These are phyloP conservation scores for Avicennia marina DNA, from an alignment of 257 asterid species.

Conservation along the genomic window DNA sequence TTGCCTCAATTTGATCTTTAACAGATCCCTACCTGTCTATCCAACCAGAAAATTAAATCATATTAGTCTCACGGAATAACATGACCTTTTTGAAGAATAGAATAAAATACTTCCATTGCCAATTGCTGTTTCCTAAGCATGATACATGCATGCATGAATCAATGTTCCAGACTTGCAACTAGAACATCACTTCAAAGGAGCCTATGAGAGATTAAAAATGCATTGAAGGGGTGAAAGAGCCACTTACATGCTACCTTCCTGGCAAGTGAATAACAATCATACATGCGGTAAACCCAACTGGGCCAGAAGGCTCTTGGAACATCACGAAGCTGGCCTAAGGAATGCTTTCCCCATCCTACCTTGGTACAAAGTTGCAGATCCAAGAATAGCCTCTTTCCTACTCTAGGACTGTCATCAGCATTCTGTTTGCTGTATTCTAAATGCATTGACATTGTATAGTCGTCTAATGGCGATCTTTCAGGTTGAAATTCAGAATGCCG, in stretches of 20 bases:
- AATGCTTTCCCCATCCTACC: slow-evolving; percentile 38
- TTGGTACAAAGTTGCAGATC: slow-evolving; percentile 27
- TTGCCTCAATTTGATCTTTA: not conserved
- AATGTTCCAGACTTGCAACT: too few relatives aligned
- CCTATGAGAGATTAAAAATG: too few relatives aligned
- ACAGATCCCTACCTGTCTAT: not conserved
- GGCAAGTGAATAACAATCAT: slow-evolving; percentile 82
- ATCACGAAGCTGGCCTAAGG: slow-evolving; percentile 46
- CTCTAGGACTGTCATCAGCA: slow-evolving; percentile 26
- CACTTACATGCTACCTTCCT: slow-evolving; percentile 80
- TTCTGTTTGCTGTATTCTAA: slow-evolving; percentile 27
- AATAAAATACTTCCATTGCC: too few relatives aligned
- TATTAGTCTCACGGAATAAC: too few relatives aligned
- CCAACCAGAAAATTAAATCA: not conserved
- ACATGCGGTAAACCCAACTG: slow-evolving; percentile 86
- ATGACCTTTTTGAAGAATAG: too few relatives aligned
- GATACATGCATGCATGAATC: too few relatives aligned
- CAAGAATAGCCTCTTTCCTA: slow-evolving; percentile 27
- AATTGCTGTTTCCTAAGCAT: too few relatives aligned
- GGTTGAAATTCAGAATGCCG: slow-evolving; percentile 22
- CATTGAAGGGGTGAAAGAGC: slow-evolving; percentile 4
- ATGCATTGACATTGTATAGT: slow-evolving; percentile 29
- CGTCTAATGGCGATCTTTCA: slow-evolving; percentile 36
- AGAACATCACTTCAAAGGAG: too few relatives aligned
- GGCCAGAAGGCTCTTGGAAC: slow-evolving; percentile 91